Evolutionary conservation across 2,329 filamentous ascomycete species (phyloP).

Genomic region (Verticillium albo-atrum): DNA sequence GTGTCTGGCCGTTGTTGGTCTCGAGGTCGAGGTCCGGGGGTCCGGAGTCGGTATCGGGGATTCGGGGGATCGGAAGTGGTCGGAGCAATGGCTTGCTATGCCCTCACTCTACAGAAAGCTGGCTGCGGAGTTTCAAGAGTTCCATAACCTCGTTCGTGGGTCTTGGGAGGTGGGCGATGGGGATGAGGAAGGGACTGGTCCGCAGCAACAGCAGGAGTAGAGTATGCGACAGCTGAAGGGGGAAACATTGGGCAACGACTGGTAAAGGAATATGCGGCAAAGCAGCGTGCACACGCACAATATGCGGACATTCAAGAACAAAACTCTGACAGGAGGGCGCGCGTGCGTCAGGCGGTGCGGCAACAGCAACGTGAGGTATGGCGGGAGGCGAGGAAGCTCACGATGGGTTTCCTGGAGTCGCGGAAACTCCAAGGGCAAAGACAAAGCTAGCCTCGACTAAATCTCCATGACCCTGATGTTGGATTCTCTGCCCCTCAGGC

Average conservation of each 20-base stretch:
- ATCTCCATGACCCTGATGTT: neutral
- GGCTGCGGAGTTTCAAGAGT: neutral
- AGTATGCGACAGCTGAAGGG: conserved; percentile 2
- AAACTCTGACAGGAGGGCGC: conserved; percentile 1
- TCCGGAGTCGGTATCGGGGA: neutral
- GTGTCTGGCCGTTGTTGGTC: neutral
- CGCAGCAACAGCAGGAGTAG: neutral
- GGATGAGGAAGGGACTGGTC: neutral
- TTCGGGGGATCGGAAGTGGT: neutral
- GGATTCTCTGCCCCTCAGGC: neutral
- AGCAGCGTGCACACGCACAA: conserved; percentile 1
- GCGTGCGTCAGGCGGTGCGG: conserved; percentile 1
- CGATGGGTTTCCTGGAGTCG: neutral
- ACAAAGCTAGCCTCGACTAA: neutral
- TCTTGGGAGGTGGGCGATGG: neutral
- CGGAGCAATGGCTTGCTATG: neutral
- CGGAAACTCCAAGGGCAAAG: neutral
- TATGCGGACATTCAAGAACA: neutral
- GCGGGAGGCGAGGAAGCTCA: neutral
- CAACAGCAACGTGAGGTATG: neutral
- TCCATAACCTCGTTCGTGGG: conserved; percentile 2
- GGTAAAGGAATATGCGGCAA: conserved; percentile 10
- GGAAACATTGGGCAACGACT: conserved; percentile 11
- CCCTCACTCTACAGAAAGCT: conserved; percentile 1
- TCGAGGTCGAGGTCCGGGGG: neutral